Evolutionary conservation across 768 basidiomycete species (phyloP).

Genomic region (Suillus sp.): DNA sequence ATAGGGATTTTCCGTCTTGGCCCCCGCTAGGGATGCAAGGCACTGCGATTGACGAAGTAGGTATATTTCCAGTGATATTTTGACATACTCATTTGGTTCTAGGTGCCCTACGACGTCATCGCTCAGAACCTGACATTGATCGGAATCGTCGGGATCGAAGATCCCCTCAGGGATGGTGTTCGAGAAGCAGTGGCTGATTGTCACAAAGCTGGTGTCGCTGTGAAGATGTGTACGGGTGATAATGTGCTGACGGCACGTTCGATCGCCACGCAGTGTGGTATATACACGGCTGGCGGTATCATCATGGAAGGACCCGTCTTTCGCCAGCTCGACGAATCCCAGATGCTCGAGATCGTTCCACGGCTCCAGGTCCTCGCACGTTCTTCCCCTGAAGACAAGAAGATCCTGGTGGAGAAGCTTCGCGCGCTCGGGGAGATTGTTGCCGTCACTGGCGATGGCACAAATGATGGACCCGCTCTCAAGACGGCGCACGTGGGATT

Average conservation of each 20-base stretch:
- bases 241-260: conserved; percentile 96
- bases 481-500: conserved; percentile 97
- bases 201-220: conserved; percentile 82
- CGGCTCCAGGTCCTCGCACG: conserved; percentile 95
- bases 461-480: conserved; percentile 95
- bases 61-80: conserved; percentile 17
- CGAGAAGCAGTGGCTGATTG: conserved; percentile 87
- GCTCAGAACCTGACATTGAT: conserved; percentile 79
- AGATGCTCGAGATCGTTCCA: conserved; percentile 84
- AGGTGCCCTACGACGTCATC: conserved; percentile 73
- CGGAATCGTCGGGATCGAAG: conserved; percentile 93
- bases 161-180: conserved; percentile 91
- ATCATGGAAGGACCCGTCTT: conserved; percentile 99
- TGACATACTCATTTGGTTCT: conserved; percentile 16
- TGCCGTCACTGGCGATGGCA: conserved; percentile 97
- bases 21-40: conserved; percentile 58
- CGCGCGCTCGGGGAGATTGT: conserved; percentile 87
- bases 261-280: conserved; percentile 94
- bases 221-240: conserved; percentile 99
- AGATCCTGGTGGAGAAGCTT: conserved; percentile 85
- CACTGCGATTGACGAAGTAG: conserved; percentile 56
- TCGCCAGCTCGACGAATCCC: conserved; percentile 67
- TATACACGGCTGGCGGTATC: conserved; percentile 90
- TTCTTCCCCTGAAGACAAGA: conserved; percentile 97
- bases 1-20: conserved; percentile 85